Evolutionary conservation across 495 filamentous ascomycete species (phyloP).

Genomic region (Aspergillus nidulans): DNA sequence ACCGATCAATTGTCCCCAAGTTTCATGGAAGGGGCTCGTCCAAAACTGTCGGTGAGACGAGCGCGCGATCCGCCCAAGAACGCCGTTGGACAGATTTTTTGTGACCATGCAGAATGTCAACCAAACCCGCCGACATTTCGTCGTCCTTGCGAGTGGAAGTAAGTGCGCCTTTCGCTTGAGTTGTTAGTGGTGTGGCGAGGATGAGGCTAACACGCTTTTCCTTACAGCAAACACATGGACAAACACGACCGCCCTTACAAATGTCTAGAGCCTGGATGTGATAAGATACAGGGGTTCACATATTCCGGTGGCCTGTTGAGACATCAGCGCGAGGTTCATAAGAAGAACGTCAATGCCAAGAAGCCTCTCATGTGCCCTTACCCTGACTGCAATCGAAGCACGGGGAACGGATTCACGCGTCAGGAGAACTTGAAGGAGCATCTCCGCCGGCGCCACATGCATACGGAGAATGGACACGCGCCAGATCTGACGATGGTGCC

Average conservation of each 20-base stretch:
- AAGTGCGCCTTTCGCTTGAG: slow-evolving; percentile 34
- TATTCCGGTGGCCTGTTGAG: slow-evolving; percentile 84
- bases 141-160: slow-evolving; percentile 91
- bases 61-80: slow-evolving; percentile 60
- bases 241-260: slow-evolving; percentile 92
- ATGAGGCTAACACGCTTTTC: slow-evolving; percentile 19
- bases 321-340: slow-evolving; percentile 89
- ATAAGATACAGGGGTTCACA: slow-evolving; percentile 88
- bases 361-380: slow-evolving; percentile 80
- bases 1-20: slow-evolving; percentile 34
- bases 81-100: slow-evolving; percentile 63
- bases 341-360: slow-evolving; percentile 77
- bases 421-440: slow-evolving; percentile 92
- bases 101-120: slow-evolving; percentile 58
- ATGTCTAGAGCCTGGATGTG: slow-evolving; percentile 69
- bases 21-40: slow-evolving; percentile 40
- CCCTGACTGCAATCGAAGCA: slow-evolving; percentile 78
- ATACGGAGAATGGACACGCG: slow-evolving; percentile 42
- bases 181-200: neutral
- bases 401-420: slow-evolving; percentile 75
- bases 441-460: slow-evolving; percentile 74
- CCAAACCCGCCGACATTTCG: slow-evolving; percentile 57
- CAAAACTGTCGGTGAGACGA: slow-evolving; percentile 43
- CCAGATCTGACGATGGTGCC: slow-evolving; percentile 30
- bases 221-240: slow-evolving; percentile 84